These are phyloP conservation scores for Gentiana macrophylla DNA, from an alignment of 257 asterid species.

Conservation along the genomic window DNA sequence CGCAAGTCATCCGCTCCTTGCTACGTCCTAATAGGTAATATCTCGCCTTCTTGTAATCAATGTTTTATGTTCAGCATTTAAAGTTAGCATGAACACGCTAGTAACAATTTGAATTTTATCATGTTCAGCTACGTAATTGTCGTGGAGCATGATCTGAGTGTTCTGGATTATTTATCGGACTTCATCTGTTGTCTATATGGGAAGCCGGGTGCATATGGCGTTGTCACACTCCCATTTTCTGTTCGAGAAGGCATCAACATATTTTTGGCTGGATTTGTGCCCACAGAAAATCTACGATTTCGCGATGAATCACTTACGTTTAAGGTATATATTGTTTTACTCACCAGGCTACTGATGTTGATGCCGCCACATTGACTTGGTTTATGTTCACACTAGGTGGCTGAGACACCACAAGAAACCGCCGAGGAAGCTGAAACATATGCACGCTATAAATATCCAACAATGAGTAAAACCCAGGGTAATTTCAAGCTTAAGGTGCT, in stretches of 20 bases:
- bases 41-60: conserved; percentile 4
- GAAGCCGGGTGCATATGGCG: conserved; percentile 94
- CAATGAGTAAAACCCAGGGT: conserved; percentile 93
- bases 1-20: conserved; percentile 88
- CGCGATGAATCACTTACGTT: conserved; percentile 89
- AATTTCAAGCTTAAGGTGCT: conserved; percentile 78
- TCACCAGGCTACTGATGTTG: conserved; percentile 1
- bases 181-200: conserved; percentile 97
- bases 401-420: conserved; percentile 88
- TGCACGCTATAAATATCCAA: conserved; percentile 82
- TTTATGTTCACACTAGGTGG: conserved; percentile 46
- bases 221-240: conserved; percentile 92
- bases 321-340: conserved; percentile 32
- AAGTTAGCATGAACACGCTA: background rate
- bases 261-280: conserved; percentile 91
- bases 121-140: conserved; percentile 82
- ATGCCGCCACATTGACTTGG: conserved; percentile 3
- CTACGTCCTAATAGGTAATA: conserved; percentile 78
- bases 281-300: conserved; percentile 86
- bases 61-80: background rate
- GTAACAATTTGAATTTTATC: background rate
- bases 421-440: conserved; percentile 88
- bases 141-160: conserved; percentile 96
- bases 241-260: conserved; percentile 96
- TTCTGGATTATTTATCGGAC: conserved; percentile 89